Base-by-base conservation (phyloP, 192 early-diverging fungal genomes). In the Phycomyces blakesleeanus region DNA sequence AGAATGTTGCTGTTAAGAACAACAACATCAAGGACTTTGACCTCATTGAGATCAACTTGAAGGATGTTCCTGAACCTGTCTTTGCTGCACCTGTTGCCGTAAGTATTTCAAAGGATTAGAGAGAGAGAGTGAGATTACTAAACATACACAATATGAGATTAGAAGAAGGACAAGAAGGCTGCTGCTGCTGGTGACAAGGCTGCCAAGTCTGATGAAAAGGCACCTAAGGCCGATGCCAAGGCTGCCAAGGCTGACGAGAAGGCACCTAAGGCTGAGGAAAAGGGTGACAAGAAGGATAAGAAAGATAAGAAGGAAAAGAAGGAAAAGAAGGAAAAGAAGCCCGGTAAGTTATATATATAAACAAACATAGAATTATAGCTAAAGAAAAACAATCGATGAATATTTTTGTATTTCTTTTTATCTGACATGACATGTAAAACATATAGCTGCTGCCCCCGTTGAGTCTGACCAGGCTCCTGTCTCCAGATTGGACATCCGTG, bases 401-500 rank as follows among this genome's bases (percentile, higher is more conserved):
- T 34, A 34, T n/a, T 40, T 57, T 21, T 1, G 20, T 55, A 41
- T 38, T 58, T 10, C 11, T 40, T 57, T n/a, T 41, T 4, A 26
- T 3, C 25, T 57, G 1, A 2, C 2, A 27, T n/a, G n/a, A n/a
- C n/a, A n/a, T n/a, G n/a, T n/a, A n/a, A n/a, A n/a, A n/a, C n/a
- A n/a, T 47, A 59, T 74, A 34, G 77, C 69, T 49, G 77, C 73
- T 26, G 76, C 77, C 25, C 68, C 78, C 8, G 77, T 71, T 29
- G 70, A 79, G 40, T 59, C 68, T 9, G 81, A 85, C 51, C 80
- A 82, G 27, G 87, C 87, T 9, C 53, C 55, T n/a, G 55, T 75
- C 3, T 90, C 93, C 47, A 88, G 93, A 72, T 81, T 99, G 37
- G 93, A 99, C 76, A 87, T 99, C 63, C 88, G 92, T 29, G 95